Percentiles rank a stretch among this genome's conserved stretches.
These are phyloP conservation scores for Cyclotella baltica DNA, from an alignment of 108 stramenopile genomes.

Conservation along the genomic window DNA sequence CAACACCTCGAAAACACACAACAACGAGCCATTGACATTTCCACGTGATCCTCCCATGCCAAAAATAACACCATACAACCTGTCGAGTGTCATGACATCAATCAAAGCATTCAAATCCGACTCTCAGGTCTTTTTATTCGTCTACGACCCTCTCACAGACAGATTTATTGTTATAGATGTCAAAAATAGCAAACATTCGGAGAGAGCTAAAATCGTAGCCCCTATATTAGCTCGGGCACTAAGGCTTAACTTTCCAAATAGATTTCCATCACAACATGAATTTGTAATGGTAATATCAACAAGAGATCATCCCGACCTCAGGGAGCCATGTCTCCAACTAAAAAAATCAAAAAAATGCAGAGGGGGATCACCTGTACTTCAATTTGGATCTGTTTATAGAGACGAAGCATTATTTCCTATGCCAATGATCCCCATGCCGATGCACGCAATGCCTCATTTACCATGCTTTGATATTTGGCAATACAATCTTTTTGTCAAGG, in stretches of 20 bases:
- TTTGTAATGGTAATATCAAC: slow-evolving; percentile 17
- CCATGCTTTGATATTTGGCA: neutral
- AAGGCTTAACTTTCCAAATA: neutral
- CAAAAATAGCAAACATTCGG: neutral
- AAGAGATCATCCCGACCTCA: slow-evolving; percentile 1
- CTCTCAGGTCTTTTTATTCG: neutral
- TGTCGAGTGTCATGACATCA: too few species aligned
- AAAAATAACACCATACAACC: too few species aligned
- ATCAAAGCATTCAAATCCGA: too few species aligned
- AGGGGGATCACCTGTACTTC: neutral
- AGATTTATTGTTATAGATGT: neutral
- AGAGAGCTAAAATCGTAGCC: neutral
- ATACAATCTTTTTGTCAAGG: neutral
- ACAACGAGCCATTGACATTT: too few species aligned
- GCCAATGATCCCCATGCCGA: neutral
- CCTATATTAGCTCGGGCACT: neutral
- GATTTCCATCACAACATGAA: neutral
- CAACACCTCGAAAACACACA: too few species aligned
- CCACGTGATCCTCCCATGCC: too few species aligned
- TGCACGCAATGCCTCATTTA: neutral
- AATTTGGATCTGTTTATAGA: neutral
- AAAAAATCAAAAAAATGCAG: neutral
- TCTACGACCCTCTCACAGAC: neutral
- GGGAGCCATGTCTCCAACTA: neutral
- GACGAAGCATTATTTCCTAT: neutral